A percentile compares a stretch with the other conserved stretches of the same genome.
phyloP scores from a whole-genome alignment of 1,284 basidiomycete species.

The Ceraceosorus guamensis region DNA sequence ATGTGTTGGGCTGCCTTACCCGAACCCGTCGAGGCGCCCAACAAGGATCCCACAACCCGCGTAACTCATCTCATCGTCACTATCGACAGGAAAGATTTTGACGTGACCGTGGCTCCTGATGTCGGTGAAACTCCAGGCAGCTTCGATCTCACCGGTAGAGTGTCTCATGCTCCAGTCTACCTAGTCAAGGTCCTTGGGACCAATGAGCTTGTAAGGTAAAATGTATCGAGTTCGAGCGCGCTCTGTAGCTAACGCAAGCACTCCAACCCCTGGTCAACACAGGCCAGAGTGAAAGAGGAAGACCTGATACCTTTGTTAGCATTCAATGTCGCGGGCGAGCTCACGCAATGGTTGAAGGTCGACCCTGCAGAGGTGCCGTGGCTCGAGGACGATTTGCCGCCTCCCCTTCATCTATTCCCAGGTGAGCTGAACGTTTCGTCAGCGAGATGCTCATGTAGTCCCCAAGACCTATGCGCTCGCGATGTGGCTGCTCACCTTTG shows the following conservation, averaged over 20 bases:
- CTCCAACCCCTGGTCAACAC: not conserved
- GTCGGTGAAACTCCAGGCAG: slow-evolving; percentile 3
- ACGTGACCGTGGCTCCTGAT: too few species aligned
- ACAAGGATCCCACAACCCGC: not conserved
- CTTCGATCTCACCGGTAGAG: slow-evolving; percentile 7
- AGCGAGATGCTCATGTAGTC: too few species aligned
- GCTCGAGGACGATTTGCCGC: slow-evolving; percentile 13
- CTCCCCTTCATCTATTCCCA: slow-evolving; percentile 3
- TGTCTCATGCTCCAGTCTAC: slow-evolving; percentile 9
- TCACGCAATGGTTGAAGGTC: slow-evolving; percentile 15
- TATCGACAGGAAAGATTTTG: too few species aligned
- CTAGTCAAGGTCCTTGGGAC: slow-evolving; percentile 22
- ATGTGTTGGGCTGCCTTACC: slow-evolving; percentile 21
- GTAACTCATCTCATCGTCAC: too few species aligned
- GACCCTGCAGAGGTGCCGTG: slow-evolving; percentile 17
- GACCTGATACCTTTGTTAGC: slow-evolving; percentile 17
- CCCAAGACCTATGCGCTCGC: slow-evolving; percentile 1
- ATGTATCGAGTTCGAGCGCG: too few species aligned
- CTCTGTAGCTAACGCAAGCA: too few species aligned
- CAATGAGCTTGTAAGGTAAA: slow-evolving; percentile 4
- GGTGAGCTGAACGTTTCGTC: not conserved
- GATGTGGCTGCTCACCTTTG: slow-evolving; percentile 11
- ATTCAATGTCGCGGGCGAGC: slow-evolving; percentile 10
- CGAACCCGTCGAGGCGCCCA: slow-evolving; percentile 12
- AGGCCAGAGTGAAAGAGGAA: slow-evolving; percentile 9